Base-by-base conservation (phyloP, 75 land plant genomes). In the Pinus taeda region DNA sequence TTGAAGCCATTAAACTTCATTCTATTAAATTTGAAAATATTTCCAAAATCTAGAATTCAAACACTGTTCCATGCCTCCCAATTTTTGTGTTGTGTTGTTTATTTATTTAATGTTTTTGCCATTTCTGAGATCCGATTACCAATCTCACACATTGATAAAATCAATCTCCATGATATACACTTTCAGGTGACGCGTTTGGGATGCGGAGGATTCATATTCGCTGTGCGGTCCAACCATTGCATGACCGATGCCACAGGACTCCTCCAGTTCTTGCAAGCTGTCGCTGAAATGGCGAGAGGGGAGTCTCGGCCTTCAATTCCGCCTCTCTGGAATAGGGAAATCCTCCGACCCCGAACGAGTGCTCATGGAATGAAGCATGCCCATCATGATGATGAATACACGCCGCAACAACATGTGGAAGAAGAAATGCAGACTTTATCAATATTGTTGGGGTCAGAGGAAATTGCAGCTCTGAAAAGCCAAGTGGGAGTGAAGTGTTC, bases 131-230 rank as follows among this genome's bases (percentile, higher is more conserved):
- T 45, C 49, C 1, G 49, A 45, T 45, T 45, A 6, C 8, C 49
- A 1, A 33, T 33, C 33, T 45, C 7, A 5, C 6, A 6, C 49
- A 45, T 5, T 45, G 8, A 45, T 45, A 45, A 45, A 45, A 45
- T 45, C 49, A 45, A 6, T 6, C 8, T 45, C 49, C 49, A 1
- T 45, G 8, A 45, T 45, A 45, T 45, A 45, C 49, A 45, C 49
- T 45, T 45, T 30, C 36, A 63, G 66, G 66, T 63, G 66, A 63
- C 66, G 1, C 66, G 66, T 3, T 24, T 63, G 36, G 13, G 12
- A 3, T 83, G 84, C 37, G 80, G 80, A 4, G 80, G 80, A n/a
- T 79, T 83, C 57, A 74, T 71, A 57, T 36, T 83, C 15, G 76
- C 77, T 22, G 39, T 78, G 33, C 30, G 56, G 36, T 45, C 79